These are phyloP conservation scores for Sarocladium strictum DNA, from an alignment of 2,329 filamentous ascomycete genomes.

Conservation along the genomic window DNA sequence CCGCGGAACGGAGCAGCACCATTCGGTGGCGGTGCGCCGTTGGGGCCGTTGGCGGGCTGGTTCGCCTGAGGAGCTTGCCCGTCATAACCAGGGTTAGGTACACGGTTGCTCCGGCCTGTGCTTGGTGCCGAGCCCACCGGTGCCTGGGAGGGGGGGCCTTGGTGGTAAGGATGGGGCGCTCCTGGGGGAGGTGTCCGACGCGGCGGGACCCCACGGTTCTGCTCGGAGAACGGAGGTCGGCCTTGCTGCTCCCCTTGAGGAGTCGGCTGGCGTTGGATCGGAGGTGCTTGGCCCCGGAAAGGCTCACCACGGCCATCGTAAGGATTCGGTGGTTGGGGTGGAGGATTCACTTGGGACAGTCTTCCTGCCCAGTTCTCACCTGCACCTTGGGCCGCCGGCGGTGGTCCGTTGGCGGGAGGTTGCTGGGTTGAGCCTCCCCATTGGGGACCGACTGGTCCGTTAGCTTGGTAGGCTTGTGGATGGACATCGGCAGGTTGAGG, in stretches of 20 bases:
- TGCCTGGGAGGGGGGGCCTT: constrained; percentile 45
- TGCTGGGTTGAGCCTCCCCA: constrained; percentile 75
- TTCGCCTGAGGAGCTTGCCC: constrained; percentile 44
- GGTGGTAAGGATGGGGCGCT: constrained; percentile 37
- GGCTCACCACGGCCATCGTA: constrained; percentile 71
- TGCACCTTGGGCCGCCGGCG: constrained; percentile 53
- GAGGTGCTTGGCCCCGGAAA: constrained; percentile 61
- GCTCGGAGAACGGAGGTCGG: constrained; percentile 54
- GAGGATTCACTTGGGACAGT: constrained; percentile 72
- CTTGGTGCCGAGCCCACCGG: constrained; percentile 36
- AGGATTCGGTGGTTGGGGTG: constrained; percentile 71
- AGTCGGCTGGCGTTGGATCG: constrained; percentile 66
- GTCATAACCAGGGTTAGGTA: constrained; percentile 54
- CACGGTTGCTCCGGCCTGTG: constrained; percentile 46
- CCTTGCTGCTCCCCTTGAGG: constrained; percentile 62
- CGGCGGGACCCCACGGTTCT: constrained; percentile 23
- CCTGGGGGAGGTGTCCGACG: constrained; percentile 51
- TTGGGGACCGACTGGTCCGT: constrained; percentile 77
- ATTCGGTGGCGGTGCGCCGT: constrained; percentile 21
- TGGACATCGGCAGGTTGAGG: constrained; percentile 96
- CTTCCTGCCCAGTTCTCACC: constrained; percentile 55
- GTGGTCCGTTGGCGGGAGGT: constrained; percentile 46
- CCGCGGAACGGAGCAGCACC: constrained; percentile 56
- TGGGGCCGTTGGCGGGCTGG: constrained; percentile 26
- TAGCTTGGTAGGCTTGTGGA: constrained; percentile 84